Evolutionary conservation across 1,284 basidiomycete species (phyloP).

Genomic region (Moniliophthora roreri): DNA sequence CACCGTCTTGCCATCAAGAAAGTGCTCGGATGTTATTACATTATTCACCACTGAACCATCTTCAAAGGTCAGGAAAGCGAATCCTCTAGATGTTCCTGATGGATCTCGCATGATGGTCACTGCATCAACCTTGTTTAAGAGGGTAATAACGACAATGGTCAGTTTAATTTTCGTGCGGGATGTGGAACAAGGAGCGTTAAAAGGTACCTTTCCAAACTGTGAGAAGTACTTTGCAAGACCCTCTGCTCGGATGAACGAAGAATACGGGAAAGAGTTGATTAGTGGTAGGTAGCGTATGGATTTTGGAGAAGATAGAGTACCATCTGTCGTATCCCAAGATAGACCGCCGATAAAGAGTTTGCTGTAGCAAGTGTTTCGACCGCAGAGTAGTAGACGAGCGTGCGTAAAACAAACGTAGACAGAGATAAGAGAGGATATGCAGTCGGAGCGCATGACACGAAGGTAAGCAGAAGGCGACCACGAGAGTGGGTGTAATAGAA

Average conservation of each 20-base stretch:
- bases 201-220: constrained; percentile 66
- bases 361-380: constrained; percentile 55
- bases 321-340: constrained; percentile 98
- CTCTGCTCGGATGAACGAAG: constrained; percentile 40
- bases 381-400: constrained; percentile 21
- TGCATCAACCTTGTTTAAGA: constrained; percentile 66
- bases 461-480: constrained; percentile 4
- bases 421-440: constrained; percentile 1
- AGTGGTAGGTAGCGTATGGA: constrained; percentile 39
- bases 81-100: constrained; percentile 87
- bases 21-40: constrained; percentile 84
- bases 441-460: constrained; percentile 23
- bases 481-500: constrained; percentile 14
- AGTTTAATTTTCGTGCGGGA: not conserved
- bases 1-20: constrained; percentile 89
- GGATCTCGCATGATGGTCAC: constrained; percentile 96
- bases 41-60: constrained; percentile 78
- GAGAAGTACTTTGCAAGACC: constrained; percentile 71
- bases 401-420: not conserved
- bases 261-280: constrained; percentile 28
- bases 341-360: constrained; percentile 99
- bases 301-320: constrained; percentile 50
- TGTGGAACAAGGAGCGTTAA: constrained; percentile 11
- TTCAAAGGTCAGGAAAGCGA: constrained; percentile 94
- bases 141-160: not conserved